Percentiles rank a stretch among this genome's conserved stretches.
phyloP scores from a whole-genome alignment of 345 rosid species.

The Mangifera indica region DNA sequence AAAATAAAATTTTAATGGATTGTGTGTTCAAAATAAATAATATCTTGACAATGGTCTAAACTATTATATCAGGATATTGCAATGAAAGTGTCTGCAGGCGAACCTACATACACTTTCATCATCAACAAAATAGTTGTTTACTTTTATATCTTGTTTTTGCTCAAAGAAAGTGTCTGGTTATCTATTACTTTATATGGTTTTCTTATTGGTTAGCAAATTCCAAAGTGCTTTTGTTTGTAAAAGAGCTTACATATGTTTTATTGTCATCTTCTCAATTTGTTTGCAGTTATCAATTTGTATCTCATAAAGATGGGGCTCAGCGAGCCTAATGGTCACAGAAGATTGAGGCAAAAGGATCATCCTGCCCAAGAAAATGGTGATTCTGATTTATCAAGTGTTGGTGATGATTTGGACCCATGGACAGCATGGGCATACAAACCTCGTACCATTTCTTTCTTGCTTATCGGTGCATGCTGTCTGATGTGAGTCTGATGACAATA shows the following conservation, averaged over 20 bases:
- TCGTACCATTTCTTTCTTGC: conserved; percentile 81
- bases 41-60: too few relatives aligned
- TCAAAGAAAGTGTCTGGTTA: too few relatives aligned
- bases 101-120: too few relatives aligned
- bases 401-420: conserved; percentile 91
- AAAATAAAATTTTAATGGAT: too few relatives aligned
- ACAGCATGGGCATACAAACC: conserved; percentile 99
- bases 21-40: too few relatives aligned
- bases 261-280: background rate
- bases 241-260: background rate
- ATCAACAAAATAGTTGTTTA: too few relatives aligned
- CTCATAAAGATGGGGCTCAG: conserved; percentile 25
- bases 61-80: too few relatives aligned
- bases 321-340: conserved; percentile 65
- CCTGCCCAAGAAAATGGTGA: conserved; percentile 55
- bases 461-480: conserved; percentile 88
- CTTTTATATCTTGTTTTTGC: too few relatives aligned
- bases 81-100: too few relatives aligned
- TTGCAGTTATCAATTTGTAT: conserved; percentile 33
- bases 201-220: background rate
- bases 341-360: conserved; percentile 51
- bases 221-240: background rate
- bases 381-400: conserved; percentile 26
- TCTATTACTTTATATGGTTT: background rate
- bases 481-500: conserved; percentile 55